These are phyloP conservation scores for Botrytis byssoidea DNA, from an alignment of 2,329 filamentous ascomycete species.

Conservation along the genomic window DNA sequence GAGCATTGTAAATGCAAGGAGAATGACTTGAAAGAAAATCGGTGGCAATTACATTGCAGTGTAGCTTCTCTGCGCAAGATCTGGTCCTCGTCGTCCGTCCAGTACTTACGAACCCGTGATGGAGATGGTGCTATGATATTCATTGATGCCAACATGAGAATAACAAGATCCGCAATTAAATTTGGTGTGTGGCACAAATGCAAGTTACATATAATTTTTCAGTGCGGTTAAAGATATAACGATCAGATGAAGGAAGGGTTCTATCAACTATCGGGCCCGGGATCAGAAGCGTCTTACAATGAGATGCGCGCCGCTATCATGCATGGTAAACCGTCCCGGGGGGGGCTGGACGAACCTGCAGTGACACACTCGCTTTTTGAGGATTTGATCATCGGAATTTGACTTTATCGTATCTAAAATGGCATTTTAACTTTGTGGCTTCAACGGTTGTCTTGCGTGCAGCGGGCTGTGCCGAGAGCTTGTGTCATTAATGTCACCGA, in stretches of 20 bases:
- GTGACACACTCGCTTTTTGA: slow-evolving; percentile 6
- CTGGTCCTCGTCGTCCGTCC: slow-evolving; percentile 15
- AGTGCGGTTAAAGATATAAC: slow-evolving; percentile 15
- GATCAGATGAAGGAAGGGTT: slow-evolving; percentile 16
- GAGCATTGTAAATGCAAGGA: neutral
- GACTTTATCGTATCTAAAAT: slow-evolving; percentile 4
- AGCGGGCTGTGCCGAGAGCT: slow-evolving; percentile 12
- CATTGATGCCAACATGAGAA: slow-evolving; percentile 17
- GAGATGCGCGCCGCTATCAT: neutral
- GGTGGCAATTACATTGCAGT: slow-evolving; percentile 15
- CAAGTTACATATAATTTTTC: slow-evolving; percentile 15
- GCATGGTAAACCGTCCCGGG: slow-evolving; percentile 9
- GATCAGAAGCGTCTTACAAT: slow-evolving; percentile 10
- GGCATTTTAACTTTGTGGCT: slow-evolving; percentile 10
- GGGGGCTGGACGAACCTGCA: slow-evolving; percentile 9
- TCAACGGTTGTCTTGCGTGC: slow-evolving; percentile 16
- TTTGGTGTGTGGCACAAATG: slow-evolving; percentile 16
- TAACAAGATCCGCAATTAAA: slow-evolving; percentile 15
- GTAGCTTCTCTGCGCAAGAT: slow-evolving; percentile 17
- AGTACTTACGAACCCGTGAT: slow-evolving; percentile 16
- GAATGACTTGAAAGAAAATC: neutral
- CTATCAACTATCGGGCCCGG: slow-evolving; percentile 15
- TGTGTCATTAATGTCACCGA: slow-evolving; percentile 1
- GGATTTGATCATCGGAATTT: slow-evolving; percentile 2
- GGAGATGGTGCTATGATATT: slow-evolving; percentile 11